These are phyloP conservation scores for Puccinia hordei DNA, from an alignment of 1,284 basidiomycete species.

Conservation along the genomic window DNA sequence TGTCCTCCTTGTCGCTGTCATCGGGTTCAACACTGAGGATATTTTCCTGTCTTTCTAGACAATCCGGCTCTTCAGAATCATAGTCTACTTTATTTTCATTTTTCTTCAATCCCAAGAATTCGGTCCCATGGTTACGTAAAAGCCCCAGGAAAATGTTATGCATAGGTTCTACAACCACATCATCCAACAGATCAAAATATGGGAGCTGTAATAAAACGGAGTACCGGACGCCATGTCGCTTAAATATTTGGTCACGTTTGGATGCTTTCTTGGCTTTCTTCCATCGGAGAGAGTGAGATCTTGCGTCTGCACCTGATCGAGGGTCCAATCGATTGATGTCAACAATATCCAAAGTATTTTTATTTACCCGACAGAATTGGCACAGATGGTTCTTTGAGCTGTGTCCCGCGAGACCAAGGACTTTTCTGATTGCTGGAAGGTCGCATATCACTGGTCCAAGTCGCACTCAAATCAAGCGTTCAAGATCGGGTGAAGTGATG, in stretches of 20 bases:
- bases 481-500: neutral
- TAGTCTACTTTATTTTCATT: too few relatives aligned
- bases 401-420: neutral
- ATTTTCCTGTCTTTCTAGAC: neutral
- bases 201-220: conserved; percentile 22
- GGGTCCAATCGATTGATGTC: neutral
- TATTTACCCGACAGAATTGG: conserved; percentile 1
- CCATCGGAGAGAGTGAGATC: conserved; percentile 4
- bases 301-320: neutral
- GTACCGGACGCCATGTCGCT: conserved; percentile 25
- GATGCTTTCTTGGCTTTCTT: neutral
- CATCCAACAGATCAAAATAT: conserved; percentile 9
- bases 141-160: conserved; percentile 35
- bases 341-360: neutral
- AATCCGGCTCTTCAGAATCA: neutral
- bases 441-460: too few relatives aligned
- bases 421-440: too few relatives aligned
- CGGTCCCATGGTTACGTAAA: conserved; percentile 6
- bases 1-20: too few relatives aligned
- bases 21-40: too few relatives aligned
- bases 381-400: conserved; percentile 4
- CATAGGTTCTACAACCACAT: conserved; percentile 41
- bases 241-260: neutral
- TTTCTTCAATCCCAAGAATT: conserved; percentile 2
- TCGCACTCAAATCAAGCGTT: too few relatives aligned